Evolutionary conservation across 352 stramenopile species (phyloP), one percentile per base, ranked within the genome.

Genomic region (Phytophthora pinifolia): DNA sequence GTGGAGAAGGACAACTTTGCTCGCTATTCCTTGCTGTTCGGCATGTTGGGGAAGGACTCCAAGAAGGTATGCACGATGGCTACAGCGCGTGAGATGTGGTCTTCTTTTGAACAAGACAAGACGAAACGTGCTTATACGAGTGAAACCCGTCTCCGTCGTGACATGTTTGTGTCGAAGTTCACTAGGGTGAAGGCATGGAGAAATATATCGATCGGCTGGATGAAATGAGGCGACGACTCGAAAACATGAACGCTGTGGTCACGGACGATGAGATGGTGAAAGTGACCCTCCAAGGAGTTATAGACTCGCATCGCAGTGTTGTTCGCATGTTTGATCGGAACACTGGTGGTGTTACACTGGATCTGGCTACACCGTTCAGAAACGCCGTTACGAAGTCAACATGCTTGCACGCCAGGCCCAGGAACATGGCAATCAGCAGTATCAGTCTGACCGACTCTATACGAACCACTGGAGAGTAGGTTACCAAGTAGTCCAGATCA

Each of bases 191-290:
- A 33, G 20, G 34, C 44, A 44, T 58, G 49, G 31, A 58, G 20
- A 58, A 34, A 25, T 58, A 58, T n/a, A 9, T 58, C 9, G 49
- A 58, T 15, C 32, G 32, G n/a, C 31, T 58, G 12, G 31, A 43
- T 8, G 49, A 50, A 4, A 57, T 49, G 49, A n/a, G 49, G 6
- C 39, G 20, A 2, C 49, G 35, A 8, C 18, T 49, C 3, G 29
- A n/a, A 12, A 58, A 50, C 25, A 58, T 58, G 49, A 58, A 49
- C 36, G 49, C 31, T 44, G 39, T 18, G 6, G 22, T 58, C 2
- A 7, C 6, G 1, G 31, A 49, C 31, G 49, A 27, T 6, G 38
- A 49, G 29, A 58, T 58, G 38, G 31, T 43, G 9, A 48, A 48
- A 3, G 27, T 45, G 22, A 27, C 49, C 2, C 15, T 58, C 7